phyloP scores from a whole-genome alignment of 345 rosid genomes.

The Rhodamnia rubescens region DNA sequence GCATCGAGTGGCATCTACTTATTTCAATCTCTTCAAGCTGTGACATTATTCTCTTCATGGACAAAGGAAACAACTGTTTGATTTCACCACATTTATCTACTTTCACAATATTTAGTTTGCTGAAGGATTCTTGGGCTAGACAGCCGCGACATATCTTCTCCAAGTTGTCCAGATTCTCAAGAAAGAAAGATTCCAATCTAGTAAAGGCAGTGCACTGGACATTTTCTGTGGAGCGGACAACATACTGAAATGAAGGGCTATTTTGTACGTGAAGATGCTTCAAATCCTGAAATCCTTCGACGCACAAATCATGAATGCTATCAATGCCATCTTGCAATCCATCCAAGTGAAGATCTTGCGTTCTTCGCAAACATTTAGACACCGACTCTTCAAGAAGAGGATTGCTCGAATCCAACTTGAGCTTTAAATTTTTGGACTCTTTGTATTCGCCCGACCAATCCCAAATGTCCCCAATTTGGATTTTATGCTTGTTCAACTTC shows the following conservation, averaged over 20 bases:
- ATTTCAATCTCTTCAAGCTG: background rate
- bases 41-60: accelerated
- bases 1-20: accelerated
- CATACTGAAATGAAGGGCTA: background rate
- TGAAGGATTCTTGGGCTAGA: background rate
- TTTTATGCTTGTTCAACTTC: accelerated
- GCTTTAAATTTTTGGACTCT: background rate
- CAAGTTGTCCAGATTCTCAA: conserved; percentile 2
- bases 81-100: background rate
- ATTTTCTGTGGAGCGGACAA: background rate
- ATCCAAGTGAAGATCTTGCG: background rate
- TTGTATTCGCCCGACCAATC: accelerated
- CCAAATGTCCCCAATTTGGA: background rate
- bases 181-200: conserved; percentile 6
- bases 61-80: background rate
- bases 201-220: background rate
- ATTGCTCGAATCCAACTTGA: background rate
- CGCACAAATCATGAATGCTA: background rate
- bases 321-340: background rate
- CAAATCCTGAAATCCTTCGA: conserved; percentile 1
- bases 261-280: conserved; percentile 9
- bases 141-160: conserved; percentile 4
- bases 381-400: background rate
- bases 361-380: background rate
- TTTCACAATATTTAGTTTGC: background rate